phyloP scores from a whole-genome alignment of 2,329 filamentous ascomycete genomes.

The Trichophyton rubrum region DNA sequence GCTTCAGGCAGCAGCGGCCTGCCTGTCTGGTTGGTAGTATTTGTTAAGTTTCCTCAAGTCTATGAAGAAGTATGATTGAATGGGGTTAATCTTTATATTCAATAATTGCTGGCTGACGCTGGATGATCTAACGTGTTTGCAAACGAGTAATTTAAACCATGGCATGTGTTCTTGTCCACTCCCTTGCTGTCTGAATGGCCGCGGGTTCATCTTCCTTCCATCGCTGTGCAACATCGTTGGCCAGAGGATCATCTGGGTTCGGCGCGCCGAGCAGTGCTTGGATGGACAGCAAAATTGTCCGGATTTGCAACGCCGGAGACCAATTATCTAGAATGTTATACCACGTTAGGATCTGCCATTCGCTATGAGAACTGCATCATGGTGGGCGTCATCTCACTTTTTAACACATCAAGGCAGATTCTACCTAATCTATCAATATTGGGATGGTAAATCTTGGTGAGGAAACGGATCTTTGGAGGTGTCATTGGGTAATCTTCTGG shows the following conservation, averaged over 20 bases:
- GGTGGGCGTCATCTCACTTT: slow-evolving; percentile 50
- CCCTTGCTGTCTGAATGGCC: slow-evolving; percentile 79
- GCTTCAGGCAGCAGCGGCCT: no score
- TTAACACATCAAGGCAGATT: slow-evolving; percentile 93
- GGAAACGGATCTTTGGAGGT: slow-evolving; percentile 92
- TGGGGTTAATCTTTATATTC: background rate
- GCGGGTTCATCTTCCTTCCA: slow-evolving; percentile 95
- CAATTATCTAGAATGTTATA: slow-evolving; percentile 62
- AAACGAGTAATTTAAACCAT: slow-evolving; percentile 30
- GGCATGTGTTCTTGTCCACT: slow-evolving; percentile 83
- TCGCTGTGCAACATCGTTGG: slow-evolving; percentile 90
- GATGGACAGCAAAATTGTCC: slow-evolving; percentile 96
- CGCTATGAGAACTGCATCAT: background rate
- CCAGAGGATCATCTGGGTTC: slow-evolving; percentile 96
- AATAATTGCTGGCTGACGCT: background rate
- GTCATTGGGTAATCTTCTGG: slow-evolving; percentile 99
- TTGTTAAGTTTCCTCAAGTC: background rate
- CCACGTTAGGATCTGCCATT: slow-evolving; percentile 9
- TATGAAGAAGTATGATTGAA: background rate
- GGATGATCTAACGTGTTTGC: background rate
- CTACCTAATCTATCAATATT: slow-evolving; percentile 97
- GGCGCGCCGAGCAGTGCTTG: slow-evolving; percentile 91
- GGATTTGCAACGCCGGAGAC: slow-evolving; percentile 94
- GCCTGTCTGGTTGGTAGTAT: background rate
- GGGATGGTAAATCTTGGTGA: slow-evolving; percentile 98